phyloP scores from a whole-genome alignment of 768 basidiomycete species.

The Trametes coccinea region DNA sequence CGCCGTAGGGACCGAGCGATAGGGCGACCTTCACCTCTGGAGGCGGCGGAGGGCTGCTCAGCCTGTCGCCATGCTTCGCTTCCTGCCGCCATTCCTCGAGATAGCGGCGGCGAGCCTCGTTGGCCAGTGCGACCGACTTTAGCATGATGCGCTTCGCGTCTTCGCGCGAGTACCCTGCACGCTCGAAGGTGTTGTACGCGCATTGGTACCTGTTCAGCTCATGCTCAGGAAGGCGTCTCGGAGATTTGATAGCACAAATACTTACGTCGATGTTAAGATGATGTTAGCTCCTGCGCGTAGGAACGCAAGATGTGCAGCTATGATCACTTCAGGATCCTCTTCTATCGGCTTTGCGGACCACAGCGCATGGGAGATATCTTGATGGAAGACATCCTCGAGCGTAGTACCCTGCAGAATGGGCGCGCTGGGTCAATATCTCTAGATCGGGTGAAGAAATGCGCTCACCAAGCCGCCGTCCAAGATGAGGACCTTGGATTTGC shows the following conservation, averaged over 20 bases:
- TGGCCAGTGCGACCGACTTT: constrained; percentile 53
- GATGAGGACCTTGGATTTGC: not conserved
- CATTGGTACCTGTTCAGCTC: constrained; percentile 63
- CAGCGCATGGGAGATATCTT: constrained; percentile 55
- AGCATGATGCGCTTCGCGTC: constrained; percentile 52
- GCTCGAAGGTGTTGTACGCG: constrained; percentile 52
- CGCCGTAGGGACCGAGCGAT: constrained; percentile 76
- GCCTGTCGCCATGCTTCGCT: constrained; percentile 3
- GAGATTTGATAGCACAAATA: not conserved
- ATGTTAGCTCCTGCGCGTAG: constrained; percentile 64
- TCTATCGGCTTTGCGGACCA: constrained; percentile 71
- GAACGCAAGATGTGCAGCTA: constrained; percentile 63
- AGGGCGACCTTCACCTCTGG: constrained; percentile 52
- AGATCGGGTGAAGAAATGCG: too few relatives aligned
- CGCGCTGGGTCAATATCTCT: not conserved
- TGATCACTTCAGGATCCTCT: constrained; percentile 52
- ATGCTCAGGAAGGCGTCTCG: not conserved
- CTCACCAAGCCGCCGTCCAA: constrained; percentile 27
- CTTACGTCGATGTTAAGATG: constrained; percentile 70
- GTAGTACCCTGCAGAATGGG: constrained; percentile 54
- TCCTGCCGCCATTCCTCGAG: constrained; percentile 20
- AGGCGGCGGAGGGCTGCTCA: constrained; percentile 3
- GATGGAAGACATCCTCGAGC: constrained; percentile 51
- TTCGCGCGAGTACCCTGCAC: constrained; percentile 46
- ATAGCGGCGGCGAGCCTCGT: constrained; percentile 44